Percentiles rank a stretch among this genome's conserved stretches.
These are phyloP conservation scores for Tetrahymena malaccensis DNA, from an alignment of 73 alveolate genomes.

Conservation along the genomic window DNA sequence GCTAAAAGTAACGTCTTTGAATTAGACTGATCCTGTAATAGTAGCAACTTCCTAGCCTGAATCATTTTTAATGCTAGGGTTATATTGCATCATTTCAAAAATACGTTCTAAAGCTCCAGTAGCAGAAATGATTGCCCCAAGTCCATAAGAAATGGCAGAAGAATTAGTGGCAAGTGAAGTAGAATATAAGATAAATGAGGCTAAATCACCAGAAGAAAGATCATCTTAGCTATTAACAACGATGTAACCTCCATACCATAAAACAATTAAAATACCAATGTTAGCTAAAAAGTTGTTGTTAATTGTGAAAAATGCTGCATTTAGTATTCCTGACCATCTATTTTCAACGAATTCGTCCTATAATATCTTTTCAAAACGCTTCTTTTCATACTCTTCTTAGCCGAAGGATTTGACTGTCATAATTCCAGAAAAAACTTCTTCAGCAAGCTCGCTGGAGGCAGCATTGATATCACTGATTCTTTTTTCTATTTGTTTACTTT, in stretches of 20 bases:
- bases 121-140: conserved; percentile 26
- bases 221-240: neutral
- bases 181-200: conserved; percentile 18
- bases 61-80: conserved; percentile 3
- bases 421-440: conserved; percentile 38
- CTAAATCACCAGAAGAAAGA: conserved; percentile 7
- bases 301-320: conserved; percentile 13
- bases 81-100: conserved; percentile 30
- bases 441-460: conserved; percentile 20
- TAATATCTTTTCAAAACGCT: conserved; percentile 10
- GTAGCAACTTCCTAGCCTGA: conserved; percentile 24
- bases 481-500: conserved; percentile 12
- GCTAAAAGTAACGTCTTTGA: conserved; percentile 51
- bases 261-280: conserved; percentile 22
- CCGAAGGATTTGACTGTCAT: conserved; percentile 33
- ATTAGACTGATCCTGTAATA: conserved; percentile 49
- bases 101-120: conserved; percentile 45
- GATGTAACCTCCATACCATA: conserved; percentile 38
- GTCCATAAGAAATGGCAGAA: conserved; percentile 18
- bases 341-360: neutral
- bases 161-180: conserved; percentile 6
- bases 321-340: neutral
- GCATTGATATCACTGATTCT: conserved; percentile 24
- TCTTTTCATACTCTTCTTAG: conserved; percentile 21
- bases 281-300: conserved; percentile 12